These are phyloP conservation scores for Xylaria multiplex DNA, from an alignment of 2,329 filamentous ascomycete genomes.

Conservation along the genomic window DNA sequence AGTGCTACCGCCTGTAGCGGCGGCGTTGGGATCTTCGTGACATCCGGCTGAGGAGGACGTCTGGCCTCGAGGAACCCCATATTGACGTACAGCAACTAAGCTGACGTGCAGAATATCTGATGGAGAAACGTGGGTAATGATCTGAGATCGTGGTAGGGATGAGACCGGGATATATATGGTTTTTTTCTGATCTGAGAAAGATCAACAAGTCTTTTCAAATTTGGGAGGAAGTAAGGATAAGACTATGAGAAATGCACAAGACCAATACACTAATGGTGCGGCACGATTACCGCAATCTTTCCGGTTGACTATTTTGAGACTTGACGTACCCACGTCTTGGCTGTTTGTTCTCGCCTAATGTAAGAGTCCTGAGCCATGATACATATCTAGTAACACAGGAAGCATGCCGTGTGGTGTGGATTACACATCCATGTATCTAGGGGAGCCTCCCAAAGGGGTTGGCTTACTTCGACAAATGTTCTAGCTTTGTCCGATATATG, in stretches of 20 bases:
- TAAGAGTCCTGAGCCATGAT: background rate
- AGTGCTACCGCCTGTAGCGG: conserved; percentile 48
- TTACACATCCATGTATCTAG: no score
- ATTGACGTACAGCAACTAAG: background rate
- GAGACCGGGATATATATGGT: conserved; percentile 10
- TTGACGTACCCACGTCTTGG: background rate
- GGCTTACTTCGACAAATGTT: background rate
- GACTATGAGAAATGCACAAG: background rate
- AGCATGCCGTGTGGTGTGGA: no score
- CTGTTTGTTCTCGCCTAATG: background rate
- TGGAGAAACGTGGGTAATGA: background rate
- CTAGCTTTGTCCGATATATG: background rate
- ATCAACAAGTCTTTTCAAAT: no score
- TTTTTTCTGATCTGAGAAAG: background rate
- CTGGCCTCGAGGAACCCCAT: conserved; percentile 29
- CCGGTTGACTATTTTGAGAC: no score
- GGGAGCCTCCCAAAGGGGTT: background rate
- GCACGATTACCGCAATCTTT: background rate
- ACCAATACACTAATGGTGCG: background rate
- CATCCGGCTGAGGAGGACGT: conserved; percentile 40
- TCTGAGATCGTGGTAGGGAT: conserved; percentile 2
- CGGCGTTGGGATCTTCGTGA: conserved; percentile 48
- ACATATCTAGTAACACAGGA: no score
- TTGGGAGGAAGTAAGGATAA: background rate
- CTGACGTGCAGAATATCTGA: conserved; percentile 6